Conservation (phyloP, 2,329 filamentous ascomycete species). For the Coniella lustricola region DNA sequence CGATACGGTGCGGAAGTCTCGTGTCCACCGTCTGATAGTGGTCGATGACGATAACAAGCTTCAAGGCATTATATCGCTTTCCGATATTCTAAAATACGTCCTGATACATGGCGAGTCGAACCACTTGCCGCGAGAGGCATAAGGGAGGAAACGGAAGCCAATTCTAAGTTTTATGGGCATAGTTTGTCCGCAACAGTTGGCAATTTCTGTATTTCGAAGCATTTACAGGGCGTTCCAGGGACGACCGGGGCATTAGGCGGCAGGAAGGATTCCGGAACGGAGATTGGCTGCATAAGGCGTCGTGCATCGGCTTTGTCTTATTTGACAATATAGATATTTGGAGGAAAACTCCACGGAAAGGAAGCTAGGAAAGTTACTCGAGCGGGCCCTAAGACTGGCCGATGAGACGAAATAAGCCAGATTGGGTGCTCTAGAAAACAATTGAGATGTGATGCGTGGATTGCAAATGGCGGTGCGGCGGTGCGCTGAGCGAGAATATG, state of each 20-base stretch:
- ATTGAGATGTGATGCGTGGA: no score
- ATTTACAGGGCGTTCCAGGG: slow-evolving; percentile 17
- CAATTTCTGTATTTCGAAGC: slow-evolving; percentile 14
- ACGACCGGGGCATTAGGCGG: slow-evolving; percentile 7
- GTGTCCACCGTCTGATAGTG: slow-evolving; percentile 87
- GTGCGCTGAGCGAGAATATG: no score
- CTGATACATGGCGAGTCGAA: slow-evolving; percentile 70
- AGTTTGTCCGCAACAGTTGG: neutral
- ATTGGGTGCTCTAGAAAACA: no score
- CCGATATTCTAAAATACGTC: slow-evolving; percentile 94
- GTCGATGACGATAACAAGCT: slow-evolving; percentile 85
- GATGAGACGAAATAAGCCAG: no score
- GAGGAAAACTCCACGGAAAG: neutral
- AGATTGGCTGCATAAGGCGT: slow-evolving; percentile 15
- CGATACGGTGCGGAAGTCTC: slow-evolving; percentile 89
- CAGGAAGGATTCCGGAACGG: slow-evolving; percentile 5
- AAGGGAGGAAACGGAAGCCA: slow-evolving; percentile 9
- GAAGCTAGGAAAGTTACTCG: neutral
- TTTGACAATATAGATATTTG: slow-evolving; percentile 8
- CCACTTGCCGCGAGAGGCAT: slow-evolving; percentile 24
- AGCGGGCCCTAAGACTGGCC: neutral
- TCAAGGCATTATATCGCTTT: slow-evolving; percentile 84
- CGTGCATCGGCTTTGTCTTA: slow-evolving; percentile 1
- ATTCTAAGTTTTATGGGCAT: neutral
- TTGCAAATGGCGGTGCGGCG: no score